These are phyloP conservation scores for Globisporangium lucens DNA, from an alignment of 352 stramenopile genomes.

Conservation along the genomic window DNA sequence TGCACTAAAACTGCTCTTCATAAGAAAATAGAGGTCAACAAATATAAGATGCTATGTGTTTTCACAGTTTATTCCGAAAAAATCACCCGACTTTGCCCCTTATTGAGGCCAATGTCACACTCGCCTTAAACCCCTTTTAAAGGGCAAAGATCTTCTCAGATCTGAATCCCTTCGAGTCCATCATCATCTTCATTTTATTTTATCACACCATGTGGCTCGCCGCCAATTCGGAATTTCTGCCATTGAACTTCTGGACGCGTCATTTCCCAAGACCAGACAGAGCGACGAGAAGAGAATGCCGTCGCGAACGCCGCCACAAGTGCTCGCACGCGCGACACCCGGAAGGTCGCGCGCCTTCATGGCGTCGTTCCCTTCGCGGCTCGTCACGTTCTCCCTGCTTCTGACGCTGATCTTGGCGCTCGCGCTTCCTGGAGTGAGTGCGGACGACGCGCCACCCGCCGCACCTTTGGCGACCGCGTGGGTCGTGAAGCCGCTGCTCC, in stretches of 20 bases:
- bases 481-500: neutral
- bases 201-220: too few relatives aligned
- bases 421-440: neutral
- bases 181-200: too few relatives aligned
- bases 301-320: too few relatives aligned
- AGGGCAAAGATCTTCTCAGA: too few relatives aligned
- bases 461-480: conserved; percentile 1
- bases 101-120: too few relatives aligned
- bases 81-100: too few relatives aligned
- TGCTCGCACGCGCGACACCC: neutral
- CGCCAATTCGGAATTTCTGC: neutral
- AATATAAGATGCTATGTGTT: too few relatives aligned
- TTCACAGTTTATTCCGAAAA: too few relatives aligned
- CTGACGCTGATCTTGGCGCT: neutral
- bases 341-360: neutral
- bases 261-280: neutral
- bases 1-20: too few relatives aligned
- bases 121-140: too few relatives aligned
- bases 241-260: conserved; percentile 5
- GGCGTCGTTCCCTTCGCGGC: neutral
- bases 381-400: neutral
- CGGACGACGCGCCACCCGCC: neutral
- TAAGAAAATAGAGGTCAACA: too few relatives aligned
- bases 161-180: too few relatives aligned
- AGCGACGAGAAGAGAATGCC: neutral